Conservation (phyloP, 2,329 filamentous ascomycete genomes). For the Penicillium fuscoglaucum region DNA sequence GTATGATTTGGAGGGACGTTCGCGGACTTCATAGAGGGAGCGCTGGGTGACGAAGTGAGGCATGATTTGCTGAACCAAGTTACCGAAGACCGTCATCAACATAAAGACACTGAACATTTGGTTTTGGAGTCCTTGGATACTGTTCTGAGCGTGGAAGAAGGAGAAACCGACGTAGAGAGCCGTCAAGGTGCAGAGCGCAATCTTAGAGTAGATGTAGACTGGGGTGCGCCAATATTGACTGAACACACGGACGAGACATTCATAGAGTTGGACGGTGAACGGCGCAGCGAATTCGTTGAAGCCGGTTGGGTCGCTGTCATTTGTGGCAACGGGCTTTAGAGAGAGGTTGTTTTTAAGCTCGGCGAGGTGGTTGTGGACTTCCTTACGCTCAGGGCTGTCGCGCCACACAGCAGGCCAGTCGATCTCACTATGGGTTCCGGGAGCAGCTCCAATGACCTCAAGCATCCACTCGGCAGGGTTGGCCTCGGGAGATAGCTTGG, state of each 20-base stretch:
- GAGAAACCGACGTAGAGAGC: constrained; percentile 81
- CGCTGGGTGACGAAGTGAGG: constrained; percentile 61
- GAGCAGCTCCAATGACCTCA: constrained; percentile 58
- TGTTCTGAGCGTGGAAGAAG: constrained; percentile 73
- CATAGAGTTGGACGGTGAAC: constrained; percentile 65
- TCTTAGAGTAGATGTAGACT: constrained; percentile 84
- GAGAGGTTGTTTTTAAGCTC: constrained; percentile 47
- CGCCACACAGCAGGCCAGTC: constrained; percentile 67
- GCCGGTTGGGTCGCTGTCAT: constrained; percentile 50
- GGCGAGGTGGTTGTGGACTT: constrained; percentile 59
- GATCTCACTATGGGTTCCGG: constrained; percentile 62
- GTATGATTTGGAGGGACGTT: constrained; percentile 68
- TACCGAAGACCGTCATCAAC: constrained; percentile 75
- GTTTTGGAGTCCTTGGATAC: constrained; percentile 79
- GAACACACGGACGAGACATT: constrained; percentile 74
- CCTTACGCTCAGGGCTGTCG: constrained; percentile 56
- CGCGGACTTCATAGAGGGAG: constrained; percentile 60
- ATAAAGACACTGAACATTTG: constrained; percentile 92
- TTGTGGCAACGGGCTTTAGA: constrained; percentile 41
- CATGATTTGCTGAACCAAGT: constrained; percentile 55
- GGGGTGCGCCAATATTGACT: constrained; percentile 91
- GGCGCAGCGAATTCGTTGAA: constrained; percentile 81
- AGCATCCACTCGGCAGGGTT: constrained; percentile 80
- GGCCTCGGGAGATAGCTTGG: constrained; percentile 59
- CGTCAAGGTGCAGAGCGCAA: constrained; percentile 63